A percentile compares a stretch with the other conserved stretches of the same genome.
Conservation (phyloP, 1,284 basidiomycete genomes). For the Exobasidium rhododendri region DNA sequence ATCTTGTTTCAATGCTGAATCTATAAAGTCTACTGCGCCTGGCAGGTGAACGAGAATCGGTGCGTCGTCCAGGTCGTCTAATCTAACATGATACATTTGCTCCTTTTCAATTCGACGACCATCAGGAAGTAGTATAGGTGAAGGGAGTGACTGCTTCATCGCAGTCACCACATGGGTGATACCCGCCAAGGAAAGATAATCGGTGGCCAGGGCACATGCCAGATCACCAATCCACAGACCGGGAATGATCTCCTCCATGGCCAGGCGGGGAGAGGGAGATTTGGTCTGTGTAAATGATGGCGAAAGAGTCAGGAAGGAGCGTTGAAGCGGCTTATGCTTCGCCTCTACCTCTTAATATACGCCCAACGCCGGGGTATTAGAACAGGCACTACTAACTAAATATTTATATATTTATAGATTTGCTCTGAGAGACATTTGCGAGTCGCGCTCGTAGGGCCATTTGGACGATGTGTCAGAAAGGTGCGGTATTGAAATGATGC, state of each 20-base stretch:
- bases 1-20: constrained; percentile 32
- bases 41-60: constrained; percentile 55
- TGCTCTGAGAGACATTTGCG: too few relatives aligned
- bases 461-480: too few relatives aligned
- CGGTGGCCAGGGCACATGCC: constrained; percentile 34
- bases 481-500: too few relatives aligned
- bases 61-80: constrained; percentile 55
- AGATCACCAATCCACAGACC: constrained; percentile 46
- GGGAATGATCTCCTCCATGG: constrained; percentile 48
- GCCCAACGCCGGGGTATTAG: too few relatives aligned
- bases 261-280: background rate
- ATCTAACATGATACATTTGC: constrained; percentile 46
- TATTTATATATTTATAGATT: too few relatives aligned
- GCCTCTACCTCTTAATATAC: too few relatives aligned
- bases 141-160: constrained; percentile 37
- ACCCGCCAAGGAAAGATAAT: constrained; percentile 37
- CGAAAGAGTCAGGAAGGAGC: too few relatives aligned
- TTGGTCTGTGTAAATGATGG: background rate
- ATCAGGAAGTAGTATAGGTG: constrained; percentile 26
- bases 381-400: too few relatives aligned
- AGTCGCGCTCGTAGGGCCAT: too few relatives aligned
- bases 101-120: constrained; percentile 30
- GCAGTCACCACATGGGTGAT: constrained; percentile 43
- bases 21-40: constrained; percentile 46
- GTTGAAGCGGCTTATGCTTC: too few relatives aligned